Conservation (phyloP, 768 basidiomycete species). For the Calocybe gangraenosa region DNA sequence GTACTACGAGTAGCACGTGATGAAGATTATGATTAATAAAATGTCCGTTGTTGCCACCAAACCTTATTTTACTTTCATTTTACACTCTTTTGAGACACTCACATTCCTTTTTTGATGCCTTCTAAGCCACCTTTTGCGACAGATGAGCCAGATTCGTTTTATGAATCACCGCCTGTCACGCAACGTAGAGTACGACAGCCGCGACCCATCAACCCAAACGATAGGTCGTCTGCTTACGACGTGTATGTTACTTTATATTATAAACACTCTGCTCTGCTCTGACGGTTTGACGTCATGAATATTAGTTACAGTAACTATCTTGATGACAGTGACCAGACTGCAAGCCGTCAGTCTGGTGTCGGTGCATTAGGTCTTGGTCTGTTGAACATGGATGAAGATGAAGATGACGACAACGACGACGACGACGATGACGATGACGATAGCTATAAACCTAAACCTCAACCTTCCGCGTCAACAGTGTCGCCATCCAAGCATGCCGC, state of each 20-base stretch:
- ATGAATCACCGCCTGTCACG: slow-evolving; percentile 40
- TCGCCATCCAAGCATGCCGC: slow-evolving; percentile 32
- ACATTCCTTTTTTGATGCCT: too few species aligned
- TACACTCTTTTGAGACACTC: too few species aligned
- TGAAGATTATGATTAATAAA: too few species aligned
- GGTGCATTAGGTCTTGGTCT: slow-evolving; percentile 49
- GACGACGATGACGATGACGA: not conserved
- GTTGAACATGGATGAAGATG: slow-evolving; percentile 42
- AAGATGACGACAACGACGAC: slow-evolving; percentile 36
- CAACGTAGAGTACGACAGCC: slow-evolving; percentile 41
- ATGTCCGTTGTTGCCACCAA: too few species aligned
- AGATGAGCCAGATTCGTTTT: slow-evolving; percentile 61
- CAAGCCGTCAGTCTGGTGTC: slow-evolving; percentile 48
- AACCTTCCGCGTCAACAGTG: too few species aligned
- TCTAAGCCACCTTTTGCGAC: slow-evolving; percentile 67
- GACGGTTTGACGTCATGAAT: too few species aligned
- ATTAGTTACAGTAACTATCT: slow-evolving; percentile 64
- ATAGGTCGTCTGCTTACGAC: slow-evolving; percentile 59
- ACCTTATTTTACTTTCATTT: too few species aligned
- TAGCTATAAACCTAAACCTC: not conserved
- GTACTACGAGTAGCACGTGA: too few species aligned
- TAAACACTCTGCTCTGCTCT: too few species aligned
- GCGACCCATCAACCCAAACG: slow-evolving; percentile 48
- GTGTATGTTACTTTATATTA: slow-evolving; percentile 44
- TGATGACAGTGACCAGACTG: slow-evolving; percentile 26